Base-by-base conservation (phyloP, 2,329 filamentous ascomycete genomes). In the Cytospora piceicola region DNA sequence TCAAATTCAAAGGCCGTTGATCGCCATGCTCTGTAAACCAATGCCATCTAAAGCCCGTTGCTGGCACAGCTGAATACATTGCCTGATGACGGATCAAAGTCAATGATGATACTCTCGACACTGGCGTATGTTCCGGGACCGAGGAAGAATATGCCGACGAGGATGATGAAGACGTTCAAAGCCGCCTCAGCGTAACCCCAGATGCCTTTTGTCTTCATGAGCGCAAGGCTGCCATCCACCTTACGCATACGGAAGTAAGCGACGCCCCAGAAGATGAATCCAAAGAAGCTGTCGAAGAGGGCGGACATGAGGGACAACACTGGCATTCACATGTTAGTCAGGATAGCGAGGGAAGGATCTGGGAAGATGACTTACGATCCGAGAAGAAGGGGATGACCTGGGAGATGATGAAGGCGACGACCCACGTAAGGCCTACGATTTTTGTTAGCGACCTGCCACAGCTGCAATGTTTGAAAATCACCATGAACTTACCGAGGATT, bases 361-460 rank as follows among this genome's bases (percentile, higher is more conserved):
- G 7, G 46, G 32, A 39, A 39, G 15, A 22, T 6, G 22, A 76
- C 84, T 78, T 71, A 86, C 84, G 80, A 67, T 93, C 93, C 9
- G 88, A 90, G 80, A 97, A 97, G 83, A 97, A 97, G 0, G 93
- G 93, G 73, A 97, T 97, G 55, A 96, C 89, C 75, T 97, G 91
- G 1, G 94, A 91, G 71, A 97, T 94, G 74, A 97, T 87, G 77
- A 96, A 97, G 8, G 93, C 93, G n/a, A 90, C 71, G n/a, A 94
- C 78, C 94, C 94, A 97, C 4, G 89, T 91, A 0, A 76, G 76
- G 24, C 86, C 87, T 82, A 61, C 1, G 39, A 14, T 5, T 20
- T 2, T 8, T 11, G 39, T 70, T 71, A 70, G 60, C 27, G 30
- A 34, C 20, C 42, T 61, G 7, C 32, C 32, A 11, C 51, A 4